Evolutionary conservation across 345 rosid genomes (phyloP), one percentile per base, ranked within the genome.

Genomic region (Rhizophora mangle): DNA sequence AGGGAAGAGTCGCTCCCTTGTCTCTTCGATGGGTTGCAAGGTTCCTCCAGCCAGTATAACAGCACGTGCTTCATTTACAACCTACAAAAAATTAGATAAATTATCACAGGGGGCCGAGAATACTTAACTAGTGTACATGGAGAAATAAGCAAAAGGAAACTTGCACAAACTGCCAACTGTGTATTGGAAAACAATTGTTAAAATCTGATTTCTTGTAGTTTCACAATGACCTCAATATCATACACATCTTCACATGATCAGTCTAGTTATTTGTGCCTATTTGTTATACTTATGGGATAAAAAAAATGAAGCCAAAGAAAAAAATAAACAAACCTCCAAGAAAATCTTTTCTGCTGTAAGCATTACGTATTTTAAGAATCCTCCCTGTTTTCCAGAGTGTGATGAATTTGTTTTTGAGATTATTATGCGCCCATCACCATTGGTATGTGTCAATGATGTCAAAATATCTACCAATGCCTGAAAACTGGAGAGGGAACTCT

Each of bases 1-100:
- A 20, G 98, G 96, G 78, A 94, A 91, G 69, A 91, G 97, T 43
- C 96, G 82, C 71, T 88, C 97, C 78, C 95, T 89, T 61, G 96
- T 88, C 81, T 89, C 97, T 86, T 91, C 96, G 60, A 94, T 82
- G 60, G 98, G 98, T 77, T 94, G 97, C 79, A 94, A 85, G 74
- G 98, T 94, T 68, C 97, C 98, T 51, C 98, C 98, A 0, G 96
- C 96, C 78, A 91, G 76, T 73, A 94, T 69, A 69, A 94, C 89
- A 62, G 97, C 92, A 65, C 76, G 97, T 57, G 93, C 92, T 79
- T 91, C 88, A 69, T 86, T 80, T 68, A 86, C 91, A 79, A 94
- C 85, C 98, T 91, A 78, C 75, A 66, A 31, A 68, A 65, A 62
- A 70, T 31, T 59, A 64, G 71, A 62, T n/a, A 68, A 47, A 54